Percentiles rank a stretch among this genome's conserved stretches.
These are phyloP conservation scores for Ophiostoma montium DNA, from an alignment of 2,329 filamentous ascomycete genomes.

Conservation along the genomic window DNA sequence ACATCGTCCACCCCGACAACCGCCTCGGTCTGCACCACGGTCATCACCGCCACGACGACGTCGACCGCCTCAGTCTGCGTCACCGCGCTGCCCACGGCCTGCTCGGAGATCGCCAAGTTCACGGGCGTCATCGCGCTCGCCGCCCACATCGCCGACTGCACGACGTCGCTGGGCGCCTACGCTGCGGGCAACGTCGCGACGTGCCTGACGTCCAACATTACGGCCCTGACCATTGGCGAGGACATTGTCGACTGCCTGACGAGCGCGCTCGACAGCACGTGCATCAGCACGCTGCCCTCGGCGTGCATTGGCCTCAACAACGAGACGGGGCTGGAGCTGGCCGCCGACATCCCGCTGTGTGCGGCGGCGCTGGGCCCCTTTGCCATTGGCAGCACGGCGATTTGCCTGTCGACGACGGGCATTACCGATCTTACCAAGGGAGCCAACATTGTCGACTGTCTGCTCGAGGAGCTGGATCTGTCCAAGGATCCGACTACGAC, in stretches of 20 bases:
- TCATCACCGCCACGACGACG: background rate
- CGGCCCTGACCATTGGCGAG: background rate
- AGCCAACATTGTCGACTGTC: slow-evolving; percentile 10
- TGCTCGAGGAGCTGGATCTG: slow-evolving; percentile 1
- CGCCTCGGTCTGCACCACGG: slow-evolving; percentile 2
- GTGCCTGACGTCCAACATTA: slow-evolving; percentile 1
- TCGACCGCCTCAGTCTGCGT: slow-evolving; percentile 4
- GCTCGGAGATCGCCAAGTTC: background rate
- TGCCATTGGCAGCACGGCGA: slow-evolving; percentile 1
- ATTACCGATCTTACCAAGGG: slow-evolving; percentile 1
- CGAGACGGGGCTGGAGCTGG: background rate
- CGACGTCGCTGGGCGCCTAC: background rate
- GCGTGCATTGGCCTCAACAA: slow-evolving; percentile 4
- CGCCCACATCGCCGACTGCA: background rate
- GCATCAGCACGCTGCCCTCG: slow-evolving; percentile 4
- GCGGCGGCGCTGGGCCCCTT: slow-evolving; percentile 10
- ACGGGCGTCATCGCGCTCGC: background rate
- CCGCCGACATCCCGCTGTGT: slow-evolving; percentile 5
- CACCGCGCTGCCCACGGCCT: slow-evolving; percentile 4
- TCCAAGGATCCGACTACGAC: background rate
- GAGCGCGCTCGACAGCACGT: background rate
- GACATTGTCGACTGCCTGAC: slow-evolving; percentile 1
- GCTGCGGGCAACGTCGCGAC: background rate
- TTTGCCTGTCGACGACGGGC: slow-evolving; percentile 7
- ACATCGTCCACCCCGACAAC: background rate